Conservation (phyloP, 345 rosid genomes). For the Citrus reticulata region DNA sequence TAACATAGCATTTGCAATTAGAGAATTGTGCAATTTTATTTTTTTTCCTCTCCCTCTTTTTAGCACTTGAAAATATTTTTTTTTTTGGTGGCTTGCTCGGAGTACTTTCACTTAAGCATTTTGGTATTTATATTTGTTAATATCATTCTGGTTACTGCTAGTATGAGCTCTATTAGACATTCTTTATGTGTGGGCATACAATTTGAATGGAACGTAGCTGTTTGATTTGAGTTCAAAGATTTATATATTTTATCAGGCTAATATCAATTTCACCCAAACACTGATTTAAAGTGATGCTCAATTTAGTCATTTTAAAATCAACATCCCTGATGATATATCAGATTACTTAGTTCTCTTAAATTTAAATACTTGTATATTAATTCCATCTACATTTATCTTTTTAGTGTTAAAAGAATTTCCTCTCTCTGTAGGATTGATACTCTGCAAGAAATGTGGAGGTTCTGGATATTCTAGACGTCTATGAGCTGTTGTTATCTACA, state of each 20-base stretch:
- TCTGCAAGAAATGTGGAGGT: slow-evolving; percentile 76
- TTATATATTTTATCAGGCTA: neutral
- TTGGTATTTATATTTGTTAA: neutral
- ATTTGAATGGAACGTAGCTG: neutral
- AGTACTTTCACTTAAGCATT: neutral
- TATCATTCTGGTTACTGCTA: neutral
- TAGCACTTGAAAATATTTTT: neutral
- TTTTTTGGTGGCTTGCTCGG: neutral
- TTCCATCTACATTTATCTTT: neutral
- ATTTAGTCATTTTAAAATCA: neutral
- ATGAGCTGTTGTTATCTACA: slow-evolving; percentile 21
- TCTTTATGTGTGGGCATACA: neutral
- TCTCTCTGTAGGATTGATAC: slow-evolving; percentile 43
- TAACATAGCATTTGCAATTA: neutral
- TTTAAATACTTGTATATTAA: neutral
- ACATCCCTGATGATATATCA: neutral
- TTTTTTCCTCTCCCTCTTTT: neutral
- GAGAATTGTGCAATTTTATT: neutral
- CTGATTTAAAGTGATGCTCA: neutral
- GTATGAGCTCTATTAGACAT: neutral
- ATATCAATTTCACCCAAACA: neutral
- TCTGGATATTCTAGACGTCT: slow-evolving; percentile 67
- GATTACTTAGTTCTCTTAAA: neutral
- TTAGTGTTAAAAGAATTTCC: neutral
- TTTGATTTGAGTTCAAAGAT: neutral